These are phyloP conservation scores for Gigaspora rosea DNA, from an alignment of 192 early-diverging fungal genomes.

Conservation along the genomic window DNA sequence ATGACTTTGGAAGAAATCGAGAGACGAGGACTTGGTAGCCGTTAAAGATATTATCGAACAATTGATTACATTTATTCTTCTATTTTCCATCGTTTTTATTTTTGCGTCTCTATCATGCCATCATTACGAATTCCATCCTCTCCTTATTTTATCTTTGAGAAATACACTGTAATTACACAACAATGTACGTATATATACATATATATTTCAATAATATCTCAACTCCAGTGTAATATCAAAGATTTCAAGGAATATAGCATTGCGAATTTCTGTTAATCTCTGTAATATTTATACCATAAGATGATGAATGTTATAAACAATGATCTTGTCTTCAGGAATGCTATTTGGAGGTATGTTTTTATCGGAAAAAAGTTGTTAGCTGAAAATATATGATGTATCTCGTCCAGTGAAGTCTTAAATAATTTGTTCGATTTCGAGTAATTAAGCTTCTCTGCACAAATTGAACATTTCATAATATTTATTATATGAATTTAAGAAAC, in stretches of 20 bases:
- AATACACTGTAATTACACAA: slow-evolving; percentile 21
- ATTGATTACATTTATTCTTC: background rate
- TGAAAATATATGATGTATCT: no score
- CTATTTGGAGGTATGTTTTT: background rate
- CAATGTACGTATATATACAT: slow-evolving; percentile 24
- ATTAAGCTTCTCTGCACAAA: no score
- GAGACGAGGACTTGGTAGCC: slow-evolving; percentile 27
- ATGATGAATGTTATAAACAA: background rate
- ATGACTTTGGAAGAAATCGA: slow-evolving; percentile 35
- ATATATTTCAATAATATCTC: slow-evolving; percentile 20
- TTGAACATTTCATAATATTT: no score
- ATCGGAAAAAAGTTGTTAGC: no score
- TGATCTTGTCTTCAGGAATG: background rate
- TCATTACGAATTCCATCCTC: background rate
- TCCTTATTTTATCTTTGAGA: slow-evolving; percentile 11
- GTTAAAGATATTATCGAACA: slow-evolving; percentile 8
- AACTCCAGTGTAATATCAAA: slow-evolving; percentile 1
- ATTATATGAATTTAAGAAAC: no score
- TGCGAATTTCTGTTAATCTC: background rate
- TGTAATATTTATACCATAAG: slow-evolving; percentile 14
- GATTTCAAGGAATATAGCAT: background rate
- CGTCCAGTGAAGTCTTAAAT: no score
- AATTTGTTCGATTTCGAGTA: no score
- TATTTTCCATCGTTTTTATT: background rate
- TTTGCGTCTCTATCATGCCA: slow-evolving; percentile 1